Evolutionary conservation across 805 yeast genomes (phyloP).

Genomic region (Candida khao-thaluensis): DNA sequence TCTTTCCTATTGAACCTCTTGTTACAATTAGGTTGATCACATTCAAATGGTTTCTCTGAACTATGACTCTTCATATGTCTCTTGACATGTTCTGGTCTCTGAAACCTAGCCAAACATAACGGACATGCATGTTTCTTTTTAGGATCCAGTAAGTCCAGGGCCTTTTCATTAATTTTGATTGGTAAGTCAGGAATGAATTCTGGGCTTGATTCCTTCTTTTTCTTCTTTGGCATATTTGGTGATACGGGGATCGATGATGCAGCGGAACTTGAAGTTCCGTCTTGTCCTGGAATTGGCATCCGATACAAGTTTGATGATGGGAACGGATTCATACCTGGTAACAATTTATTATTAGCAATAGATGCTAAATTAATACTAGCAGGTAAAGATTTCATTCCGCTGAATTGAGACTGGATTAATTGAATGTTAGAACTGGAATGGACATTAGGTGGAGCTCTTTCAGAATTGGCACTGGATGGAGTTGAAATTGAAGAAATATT

Average conservation of each 20-base stretch:
- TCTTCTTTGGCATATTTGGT: neutral
- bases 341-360: constrained; percentile 37
- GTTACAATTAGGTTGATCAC: constrained; percentile 51
- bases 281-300: constrained; percentile 8
- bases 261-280: constrained; percentile 4
- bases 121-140: constrained; percentile 67
- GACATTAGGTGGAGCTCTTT: constrained; percentile 1
- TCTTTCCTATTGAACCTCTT: constrained; percentile 60
- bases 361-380: constrained; percentile 56
- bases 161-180: constrained; percentile 15
- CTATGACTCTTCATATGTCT: constrained; percentile 60
- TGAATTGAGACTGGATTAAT: constrained; percentile 27
- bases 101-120: constrained; percentile 59
- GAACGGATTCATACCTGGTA: constrained; percentile 30
- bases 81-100: constrained; percentile 71
- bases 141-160: constrained; percentile 26
- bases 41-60: constrained; percentile 55
- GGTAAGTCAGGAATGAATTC: constrained; percentile 17
- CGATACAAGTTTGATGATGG: constrained; percentile 5
- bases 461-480: neutral
- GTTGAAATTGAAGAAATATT: neutral
- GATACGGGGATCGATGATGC: constrained; percentile 4
- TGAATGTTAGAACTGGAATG: constrained; percentile 18
- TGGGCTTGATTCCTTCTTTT: constrained; percentile 13
- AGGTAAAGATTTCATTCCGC: constrained; percentile 40